Evolutionary conservation across 2,329 filamentous ascomycete species (phyloP).

Genomic region (Sarocladium brachiariae): DNA sequence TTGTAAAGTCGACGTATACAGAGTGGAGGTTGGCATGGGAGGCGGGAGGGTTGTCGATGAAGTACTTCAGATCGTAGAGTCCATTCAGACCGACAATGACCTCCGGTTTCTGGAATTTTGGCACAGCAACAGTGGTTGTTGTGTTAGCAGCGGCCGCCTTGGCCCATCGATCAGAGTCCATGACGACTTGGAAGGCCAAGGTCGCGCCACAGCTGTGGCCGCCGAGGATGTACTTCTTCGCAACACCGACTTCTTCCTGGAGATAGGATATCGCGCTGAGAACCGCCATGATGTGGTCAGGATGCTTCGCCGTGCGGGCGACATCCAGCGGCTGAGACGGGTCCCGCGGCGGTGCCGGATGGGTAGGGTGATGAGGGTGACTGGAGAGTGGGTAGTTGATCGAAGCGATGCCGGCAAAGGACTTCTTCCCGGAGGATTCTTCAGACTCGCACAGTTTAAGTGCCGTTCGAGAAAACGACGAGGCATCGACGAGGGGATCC

Average conservation of each 20-base stretch:
- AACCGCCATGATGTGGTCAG: slow-evolving; percentile 53
- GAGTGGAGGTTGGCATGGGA: slow-evolving; percentile 19
- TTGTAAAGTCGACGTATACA: slow-evolving; percentile 50
- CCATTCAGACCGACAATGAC: slow-evolving; percentile 56
- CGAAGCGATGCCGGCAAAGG: slow-evolving; percentile 42
- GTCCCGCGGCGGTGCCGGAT: slow-evolving; percentile 17
- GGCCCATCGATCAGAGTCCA: slow-evolving; percentile 29
- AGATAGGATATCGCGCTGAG: slow-evolving; percentile 42
- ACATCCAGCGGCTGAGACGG: slow-evolving; percentile 16
- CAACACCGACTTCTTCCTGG: slow-evolving; percentile 36
- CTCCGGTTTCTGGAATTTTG: slow-evolving; percentile 26
- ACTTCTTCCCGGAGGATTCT: slow-evolving; percentile 15
- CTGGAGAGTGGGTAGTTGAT: slow-evolving; percentile 57
- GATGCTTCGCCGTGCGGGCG: slow-evolving; percentile 44
- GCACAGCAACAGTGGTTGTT: slow-evolving; percentile 15
- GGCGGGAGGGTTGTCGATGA: slow-evolving; percentile 32
- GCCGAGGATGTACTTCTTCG: slow-evolving; percentile 44
- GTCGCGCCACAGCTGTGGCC: slow-evolving; percentile 60
- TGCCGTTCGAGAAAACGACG: slow-evolving; percentile 39
- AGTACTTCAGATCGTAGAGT: slow-evolving; percentile 54
- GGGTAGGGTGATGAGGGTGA: slow-evolving; percentile 36
- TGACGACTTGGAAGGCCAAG: slow-evolving; percentile 54
- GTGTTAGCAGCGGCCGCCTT: slow-evolving; percentile 19
- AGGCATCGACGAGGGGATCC: slow-evolving; percentile 43
- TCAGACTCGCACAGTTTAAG: slow-evolving; percentile 28